phyloP scores from a whole-genome alignment of 2,329 filamentous ascomycete genomes.

The Xenoacremonium recifei region DNA sequence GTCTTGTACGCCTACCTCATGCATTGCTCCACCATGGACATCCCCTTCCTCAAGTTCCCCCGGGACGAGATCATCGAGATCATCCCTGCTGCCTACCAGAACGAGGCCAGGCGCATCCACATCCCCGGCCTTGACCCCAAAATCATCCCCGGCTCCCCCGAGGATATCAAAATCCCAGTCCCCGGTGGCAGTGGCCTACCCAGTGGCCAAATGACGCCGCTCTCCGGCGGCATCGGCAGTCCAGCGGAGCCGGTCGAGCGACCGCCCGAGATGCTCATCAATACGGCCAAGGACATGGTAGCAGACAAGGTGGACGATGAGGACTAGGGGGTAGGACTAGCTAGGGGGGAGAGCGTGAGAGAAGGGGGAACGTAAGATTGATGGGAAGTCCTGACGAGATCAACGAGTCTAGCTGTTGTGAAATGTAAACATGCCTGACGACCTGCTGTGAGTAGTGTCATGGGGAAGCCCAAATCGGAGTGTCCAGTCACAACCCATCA shows the following conservation, averaged over 20 bases:
- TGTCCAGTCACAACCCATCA: constrained; percentile 18
- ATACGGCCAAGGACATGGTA: constrained; percentile 48
- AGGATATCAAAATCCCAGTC: constrained; percentile 78
- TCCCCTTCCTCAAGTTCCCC: constrained; percentile 89
- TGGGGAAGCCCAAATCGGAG: constrained; percentile 10
- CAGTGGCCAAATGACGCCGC: constrained; percentile 44
- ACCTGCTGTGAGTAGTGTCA: constrained; percentile 4
- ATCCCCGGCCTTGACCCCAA: constrained; percentile 68
- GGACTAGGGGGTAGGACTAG: too few species aligned
- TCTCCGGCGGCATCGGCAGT: constrained; percentile 45
- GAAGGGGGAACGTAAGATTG: background rate
- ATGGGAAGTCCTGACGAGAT: background rate
- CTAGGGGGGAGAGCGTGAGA: too few species aligned
- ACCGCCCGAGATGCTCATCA: constrained; percentile 49
- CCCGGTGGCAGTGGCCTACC: constrained; percentile 38
- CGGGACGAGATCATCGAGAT: constrained; percentile 98
- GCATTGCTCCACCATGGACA: constrained; percentile 95
- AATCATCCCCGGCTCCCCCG: constrained; percentile 74
- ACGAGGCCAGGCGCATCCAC: constrained; percentile 86
- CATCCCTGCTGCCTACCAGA: constrained; percentile 95
- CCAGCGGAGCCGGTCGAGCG: constrained; percentile 44
- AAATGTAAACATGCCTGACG: background rate
- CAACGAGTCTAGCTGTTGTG: background rate
- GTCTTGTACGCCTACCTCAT: constrained; percentile 97
- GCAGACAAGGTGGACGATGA: constrained; percentile 53